Percentiles rank a stretch among this genome's conserved stretches.
Conservation (phyloP, 306 rosid species). For the Acacia crassicarpa region DNA sequence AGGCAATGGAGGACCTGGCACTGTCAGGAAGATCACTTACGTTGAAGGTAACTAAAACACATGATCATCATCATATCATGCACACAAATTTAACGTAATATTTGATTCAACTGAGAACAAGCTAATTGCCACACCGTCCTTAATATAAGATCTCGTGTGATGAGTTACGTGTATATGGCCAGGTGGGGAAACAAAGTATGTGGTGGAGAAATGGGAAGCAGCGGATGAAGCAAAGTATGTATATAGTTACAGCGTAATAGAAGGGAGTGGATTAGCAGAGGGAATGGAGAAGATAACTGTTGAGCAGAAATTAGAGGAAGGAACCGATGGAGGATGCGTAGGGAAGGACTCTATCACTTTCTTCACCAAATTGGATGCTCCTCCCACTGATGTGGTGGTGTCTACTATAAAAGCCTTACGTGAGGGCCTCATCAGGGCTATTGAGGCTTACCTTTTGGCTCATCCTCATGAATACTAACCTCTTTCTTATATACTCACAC, state of each 20-base stretch:
- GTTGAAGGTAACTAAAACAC: neutral
- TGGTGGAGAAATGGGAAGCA: conserved; percentile 29
- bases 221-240: conserved; percentile 34
- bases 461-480: conserved; percentile 40
- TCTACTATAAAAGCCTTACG: no score
- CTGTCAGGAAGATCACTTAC: conserved; percentile 53
- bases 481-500: neutral
- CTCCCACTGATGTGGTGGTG: no score
- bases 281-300: conserved; percentile 42
- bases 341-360: conserved; percentile 10
- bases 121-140: no score
- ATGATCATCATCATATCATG: no score
- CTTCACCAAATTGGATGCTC: no score
- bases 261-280: conserved; percentile 42
- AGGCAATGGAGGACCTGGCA: conserved; percentile 61
- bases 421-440: no score
- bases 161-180: no score
- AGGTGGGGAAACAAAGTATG: conserved; percentile 39
- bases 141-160: no score
- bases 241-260: conserved; percentile 50
- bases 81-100: no score
- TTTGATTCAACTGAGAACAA: no score
- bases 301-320: conserved; percentile 41
- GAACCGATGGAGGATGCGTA: conserved; percentile 34
- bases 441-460: conserved; percentile 32